Evolutionary conservation across 495 filamentous ascomycete species (phyloP).

Genomic region (Echria macrotheca): DNA sequence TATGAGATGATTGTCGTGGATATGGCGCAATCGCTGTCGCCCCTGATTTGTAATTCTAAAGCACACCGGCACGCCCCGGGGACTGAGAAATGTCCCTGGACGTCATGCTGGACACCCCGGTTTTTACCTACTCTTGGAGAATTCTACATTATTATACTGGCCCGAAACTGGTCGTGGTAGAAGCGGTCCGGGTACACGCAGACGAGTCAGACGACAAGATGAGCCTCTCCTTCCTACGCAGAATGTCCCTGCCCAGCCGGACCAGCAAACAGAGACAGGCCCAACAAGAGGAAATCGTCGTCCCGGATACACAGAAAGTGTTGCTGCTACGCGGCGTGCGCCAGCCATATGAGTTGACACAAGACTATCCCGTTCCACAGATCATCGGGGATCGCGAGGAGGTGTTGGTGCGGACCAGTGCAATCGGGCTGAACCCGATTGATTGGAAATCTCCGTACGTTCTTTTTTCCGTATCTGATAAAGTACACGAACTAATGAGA

Average conservation of each 20-base stretch:
- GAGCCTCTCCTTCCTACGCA: constrained; percentile 20
- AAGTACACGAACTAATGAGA: too few relatives aligned
- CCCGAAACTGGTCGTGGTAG: too few relatives aligned
- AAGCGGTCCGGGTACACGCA: too few relatives aligned
- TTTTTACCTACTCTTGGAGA: too few relatives aligned
- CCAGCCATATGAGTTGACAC: constrained; percentile 36
- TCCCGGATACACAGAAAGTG: constrained; percentile 34
- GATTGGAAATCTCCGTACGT: constrained; percentile 69
- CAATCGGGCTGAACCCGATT: constrained; percentile 64
- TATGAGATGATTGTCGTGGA: constrained; percentile 9
- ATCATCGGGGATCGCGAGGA: constrained; percentile 35
- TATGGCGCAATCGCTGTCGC: constrained; percentile 26
- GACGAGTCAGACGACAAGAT: too few relatives aligned
- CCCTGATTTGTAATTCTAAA: constrained; percentile 13
- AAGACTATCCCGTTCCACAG: constrained; percentile 46
- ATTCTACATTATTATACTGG: too few relatives aligned
- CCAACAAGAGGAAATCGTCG: not conserved
- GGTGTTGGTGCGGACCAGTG: constrained; percentile 51
- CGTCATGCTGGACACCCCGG: too few relatives aligned
- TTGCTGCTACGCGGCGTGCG: constrained; percentile 39
- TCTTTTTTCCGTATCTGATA: too few relatives aligned
- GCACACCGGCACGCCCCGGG: not conserved
- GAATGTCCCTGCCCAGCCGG: constrained; percentile 17
- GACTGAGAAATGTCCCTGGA: not conserved
- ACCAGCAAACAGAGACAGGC: not conserved